Evolutionary conservation across 768 basidiomycete species (phyloP).

Genomic region (Lentinula raphanica): DNA sequence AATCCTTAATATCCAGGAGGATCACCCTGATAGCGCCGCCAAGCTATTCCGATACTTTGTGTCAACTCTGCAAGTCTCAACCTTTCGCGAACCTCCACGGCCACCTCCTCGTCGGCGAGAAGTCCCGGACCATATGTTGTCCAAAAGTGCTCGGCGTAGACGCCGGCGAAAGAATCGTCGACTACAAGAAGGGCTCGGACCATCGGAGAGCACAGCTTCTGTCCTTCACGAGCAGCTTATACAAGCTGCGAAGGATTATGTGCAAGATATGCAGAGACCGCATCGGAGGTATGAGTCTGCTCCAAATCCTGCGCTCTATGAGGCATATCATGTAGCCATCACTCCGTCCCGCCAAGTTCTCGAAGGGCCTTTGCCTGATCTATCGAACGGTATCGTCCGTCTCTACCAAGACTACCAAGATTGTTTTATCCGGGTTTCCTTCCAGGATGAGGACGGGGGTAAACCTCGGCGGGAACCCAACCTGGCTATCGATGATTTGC

Average conservation of each 20-base stretch:
- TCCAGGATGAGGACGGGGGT: conserved; percentile 41
- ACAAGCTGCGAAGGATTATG: background rate
- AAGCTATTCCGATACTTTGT: background rate
- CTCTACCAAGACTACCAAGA: conserved; percentile 20
- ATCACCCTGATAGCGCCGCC: background rate
- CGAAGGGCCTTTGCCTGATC: conserved; percentile 5
- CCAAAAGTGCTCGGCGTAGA: background rate
- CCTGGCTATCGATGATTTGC: conserved; percentile 24
- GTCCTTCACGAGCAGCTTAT: background rate
- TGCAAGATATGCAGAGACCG: background rate
- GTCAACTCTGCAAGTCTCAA: background rate
- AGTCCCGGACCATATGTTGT: background rate
- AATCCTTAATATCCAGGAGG: background rate
- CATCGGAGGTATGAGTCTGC: background rate
- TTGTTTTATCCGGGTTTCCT: conserved; percentile 42
- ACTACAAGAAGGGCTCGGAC: background rate
- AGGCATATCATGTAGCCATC: conserved; percentile 1
- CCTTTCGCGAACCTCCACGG: background rate
- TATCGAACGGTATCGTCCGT: conserved; percentile 1
- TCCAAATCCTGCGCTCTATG: background rate
- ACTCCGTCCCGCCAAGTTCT: conserved; percentile 3
- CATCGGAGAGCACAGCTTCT: background rate
- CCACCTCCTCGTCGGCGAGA: background rate
- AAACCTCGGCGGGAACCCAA: conserved; percentile 28
- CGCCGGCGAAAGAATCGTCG: background rate